Percentiles rank a stretch among this genome's conserved stretches.
Conservation (phyloP, 176 grass and related monocot genomes). For the Triticum dicoccoides region DNA sequence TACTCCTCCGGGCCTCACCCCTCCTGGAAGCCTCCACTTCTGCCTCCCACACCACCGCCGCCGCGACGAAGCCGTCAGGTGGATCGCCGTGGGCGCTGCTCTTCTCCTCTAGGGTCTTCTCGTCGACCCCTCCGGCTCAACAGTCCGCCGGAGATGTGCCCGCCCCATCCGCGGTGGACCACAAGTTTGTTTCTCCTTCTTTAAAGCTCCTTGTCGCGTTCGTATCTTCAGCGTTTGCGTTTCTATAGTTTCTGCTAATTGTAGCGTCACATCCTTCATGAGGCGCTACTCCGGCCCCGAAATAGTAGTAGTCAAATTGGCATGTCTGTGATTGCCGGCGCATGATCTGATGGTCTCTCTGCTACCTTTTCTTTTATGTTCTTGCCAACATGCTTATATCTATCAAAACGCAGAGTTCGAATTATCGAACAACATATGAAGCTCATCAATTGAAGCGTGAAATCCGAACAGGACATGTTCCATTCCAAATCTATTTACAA, state of each 20-base stretch:
- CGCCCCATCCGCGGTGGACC: conserved; percentile 28
- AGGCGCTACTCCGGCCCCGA: not conserved
- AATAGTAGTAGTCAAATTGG: not conserved
- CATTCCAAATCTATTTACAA: not conserved
- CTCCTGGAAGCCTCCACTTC: conserved; percentile 35
- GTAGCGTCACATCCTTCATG: not conserved
- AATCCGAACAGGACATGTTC: not conserved
- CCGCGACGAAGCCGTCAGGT: not conserved
- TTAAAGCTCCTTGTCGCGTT: not conserved
- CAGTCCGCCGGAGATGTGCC: conserved; percentile 29
- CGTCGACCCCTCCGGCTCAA: conserved; percentile 34
- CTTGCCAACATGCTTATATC: not conserved
- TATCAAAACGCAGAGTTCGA: too few relatives aligned
- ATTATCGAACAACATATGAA: too few relatives aligned
- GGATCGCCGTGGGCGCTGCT: not conserved
- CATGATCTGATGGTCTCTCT: not conserved
- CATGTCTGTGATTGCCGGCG: not conserved
- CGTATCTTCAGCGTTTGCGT: not conserved
- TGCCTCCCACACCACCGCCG: not conserved
- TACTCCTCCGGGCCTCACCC: not conserved
- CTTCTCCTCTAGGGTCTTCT: conserved; percentile 36
- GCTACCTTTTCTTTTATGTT: not conserved
- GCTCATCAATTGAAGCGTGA: too few relatives aligned
- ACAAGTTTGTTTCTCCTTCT: conserved; percentile 40
- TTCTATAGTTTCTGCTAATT: not conserved